Conservation (phyloP, 495 filamentous ascomycete species). For the Trichoderma virens region DNA sequence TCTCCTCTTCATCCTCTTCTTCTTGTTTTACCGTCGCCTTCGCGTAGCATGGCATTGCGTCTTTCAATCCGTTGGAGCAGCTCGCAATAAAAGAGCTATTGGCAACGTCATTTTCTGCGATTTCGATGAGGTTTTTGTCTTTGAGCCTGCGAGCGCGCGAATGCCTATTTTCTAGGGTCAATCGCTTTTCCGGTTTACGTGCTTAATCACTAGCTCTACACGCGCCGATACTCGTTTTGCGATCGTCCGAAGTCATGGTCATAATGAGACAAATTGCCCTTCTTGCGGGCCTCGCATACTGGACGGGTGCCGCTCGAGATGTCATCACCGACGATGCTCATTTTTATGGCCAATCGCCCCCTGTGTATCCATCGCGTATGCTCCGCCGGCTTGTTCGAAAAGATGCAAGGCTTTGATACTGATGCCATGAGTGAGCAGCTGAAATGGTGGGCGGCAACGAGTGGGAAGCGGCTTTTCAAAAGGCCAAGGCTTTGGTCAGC, state of each 20-base stretch:
- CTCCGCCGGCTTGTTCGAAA: not conserved
- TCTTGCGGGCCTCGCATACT: slow-evolving; percentile 27
- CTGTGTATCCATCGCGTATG: slow-evolving; percentile 51
- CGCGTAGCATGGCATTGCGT: not conserved
- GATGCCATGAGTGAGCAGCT: slow-evolving; percentile 39
- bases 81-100: not conserved
- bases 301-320: slow-evolving; percentile 17
- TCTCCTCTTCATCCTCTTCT: not conserved
- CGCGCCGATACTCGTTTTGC: not conserved
- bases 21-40: not conserved
- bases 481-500: slow-evolving; percentile 46
- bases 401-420: not conserved
- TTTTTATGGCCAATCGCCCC: slow-evolving; percentile 51
- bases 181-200: too few species aligned
- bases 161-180: too few species aligned
- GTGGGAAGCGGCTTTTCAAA: slow-evolving; percentile 44
- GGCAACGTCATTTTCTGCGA: not conserved
- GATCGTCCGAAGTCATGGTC: not conserved
- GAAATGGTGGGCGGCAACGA: slow-evolving; percentile 28
- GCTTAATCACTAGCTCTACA: too few species aligned
- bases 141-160: not conserved
- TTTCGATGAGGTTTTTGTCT: not conserved
- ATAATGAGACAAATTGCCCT: slow-evolving; percentile 21
- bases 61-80: not conserved
- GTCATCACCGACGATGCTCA: slow-evolving; percentile 34